A percentile compares a stretch with the other conserved stretches of the same genome.
phyloP scores from a whole-genome alignment of 148 eudicot species.

The Spergularia bocconei region DNA sequence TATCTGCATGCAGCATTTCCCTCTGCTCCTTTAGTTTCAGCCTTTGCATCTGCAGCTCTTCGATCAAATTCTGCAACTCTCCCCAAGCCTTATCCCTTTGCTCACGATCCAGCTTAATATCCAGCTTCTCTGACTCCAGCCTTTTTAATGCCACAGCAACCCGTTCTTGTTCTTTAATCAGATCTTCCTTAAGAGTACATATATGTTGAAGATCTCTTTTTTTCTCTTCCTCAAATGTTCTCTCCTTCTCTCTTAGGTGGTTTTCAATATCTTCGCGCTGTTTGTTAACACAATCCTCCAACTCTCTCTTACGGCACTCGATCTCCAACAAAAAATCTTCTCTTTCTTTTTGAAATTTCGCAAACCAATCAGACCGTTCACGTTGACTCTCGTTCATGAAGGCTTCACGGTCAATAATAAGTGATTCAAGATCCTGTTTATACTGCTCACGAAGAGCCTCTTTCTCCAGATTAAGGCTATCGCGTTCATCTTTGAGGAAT shows the following conservation, averaged over 20 bases:
- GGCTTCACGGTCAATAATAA: constrained; percentile 65
- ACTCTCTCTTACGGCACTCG: constrained; percentile 72
- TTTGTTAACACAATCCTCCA: constrained; percentile 65
- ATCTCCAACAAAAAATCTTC: constrained; percentile 67
- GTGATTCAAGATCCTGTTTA: constrained; percentile 61
- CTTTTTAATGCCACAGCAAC: constrained; percentile 57
- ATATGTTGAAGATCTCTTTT: constrained; percentile 66
- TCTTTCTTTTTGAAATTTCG: constrained; percentile 80
- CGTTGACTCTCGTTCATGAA: constrained; percentile 63
- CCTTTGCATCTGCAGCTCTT: constrained; percentile 78
- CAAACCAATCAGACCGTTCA: constrained; percentile 77
- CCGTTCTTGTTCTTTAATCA: constrained; percentile 59
- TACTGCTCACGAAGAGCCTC: constrained; percentile 64
- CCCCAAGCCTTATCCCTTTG: constrained; percentile 84
- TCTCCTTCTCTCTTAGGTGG: constrained; percentile 65
- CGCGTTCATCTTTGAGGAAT: constrained; percentile 72
- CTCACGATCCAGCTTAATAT: constrained; percentile 74
- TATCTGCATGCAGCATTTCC: constrained; percentile 74
- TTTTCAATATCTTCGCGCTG: constrained; percentile 88
- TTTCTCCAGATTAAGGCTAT: constrained; percentile 69
- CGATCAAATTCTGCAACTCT: constrained; percentile 67
- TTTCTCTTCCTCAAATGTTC: constrained; percentile 70
- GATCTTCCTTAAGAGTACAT: constrained; percentile 50
- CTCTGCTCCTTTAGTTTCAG: constrained; percentile 85
- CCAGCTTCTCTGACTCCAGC: constrained; percentile 70